A percentile compares a stretch with the other conserved stretches of the same genome.
phyloP scores from a whole-genome alignment of 1,284 basidiomycete genomes.

The Athelia sp. region DNA sequence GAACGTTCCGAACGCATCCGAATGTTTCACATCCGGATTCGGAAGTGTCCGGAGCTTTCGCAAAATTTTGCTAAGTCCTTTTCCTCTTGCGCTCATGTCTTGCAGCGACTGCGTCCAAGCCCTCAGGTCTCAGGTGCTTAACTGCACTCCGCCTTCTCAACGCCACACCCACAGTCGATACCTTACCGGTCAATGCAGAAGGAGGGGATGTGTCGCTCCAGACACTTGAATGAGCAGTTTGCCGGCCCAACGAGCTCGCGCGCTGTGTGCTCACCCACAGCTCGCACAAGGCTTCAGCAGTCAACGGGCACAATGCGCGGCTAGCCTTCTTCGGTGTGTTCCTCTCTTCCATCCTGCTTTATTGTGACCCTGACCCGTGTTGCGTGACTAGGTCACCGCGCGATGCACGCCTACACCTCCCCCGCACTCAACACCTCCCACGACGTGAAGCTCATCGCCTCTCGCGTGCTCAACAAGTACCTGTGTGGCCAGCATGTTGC shows the following conservation, averaged over 20 bases:
- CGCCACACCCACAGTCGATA: not conserved
- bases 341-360: not conserved
- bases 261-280: slow-evolving; percentile 69
- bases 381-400: slow-evolving; percentile 55
- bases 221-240: slow-evolving; percentile 60
- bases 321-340: slow-evolving; percentile 63
- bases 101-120: too few relatives aligned
- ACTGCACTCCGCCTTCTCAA: too few relatives aligned
- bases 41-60: too few relatives aligned
- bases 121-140: too few relatives aligned
- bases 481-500: slow-evolving; percentile 68
- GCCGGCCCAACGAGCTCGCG: slow-evolving; percentile 65
- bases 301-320: slow-evolving; percentile 65
- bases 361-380: not conserved
- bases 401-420: slow-evolving; percentile 66
- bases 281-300: slow-evolving; percentile 46
- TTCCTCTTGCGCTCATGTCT: too few relatives aligned
- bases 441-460: slow-evolving; percentile 51
- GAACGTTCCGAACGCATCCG: too few relatives aligned
- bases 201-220: slow-evolving; percentile 20
- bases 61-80: too few relatives aligned
- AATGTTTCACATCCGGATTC: too few relatives aligned
- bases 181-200: not conserved
- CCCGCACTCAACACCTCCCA: slow-evolving; percentile 39
- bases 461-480: slow-evolving; percentile 59